Evolutionary conservation across 768 basidiomycete genomes (phyloP).

Genomic region (Mycena rosella): DNA sequence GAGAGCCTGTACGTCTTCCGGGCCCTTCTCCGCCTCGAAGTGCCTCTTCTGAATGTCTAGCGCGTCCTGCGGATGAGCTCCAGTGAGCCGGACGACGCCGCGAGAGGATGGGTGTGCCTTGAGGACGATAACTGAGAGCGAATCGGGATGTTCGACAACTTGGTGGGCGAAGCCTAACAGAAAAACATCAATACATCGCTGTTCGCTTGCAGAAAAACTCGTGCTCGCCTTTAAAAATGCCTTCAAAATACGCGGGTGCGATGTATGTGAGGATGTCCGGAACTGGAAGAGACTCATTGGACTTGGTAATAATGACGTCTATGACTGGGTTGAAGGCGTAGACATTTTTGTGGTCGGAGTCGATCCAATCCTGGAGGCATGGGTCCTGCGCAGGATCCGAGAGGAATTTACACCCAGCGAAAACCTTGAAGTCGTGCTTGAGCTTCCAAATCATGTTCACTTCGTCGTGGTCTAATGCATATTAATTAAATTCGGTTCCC

Average conservation of each 20-base stretch:
- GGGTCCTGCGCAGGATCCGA: slow-evolving; percentile 44
- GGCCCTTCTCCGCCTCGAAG: slow-evolving; percentile 44
- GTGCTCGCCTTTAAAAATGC: slow-evolving; percentile 43
- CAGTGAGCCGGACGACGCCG: slow-evolving; percentile 47
- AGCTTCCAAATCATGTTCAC: slow-evolving; percentile 39
- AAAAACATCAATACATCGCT: background rate
- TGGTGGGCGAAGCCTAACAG: slow-evolving; percentile 36
- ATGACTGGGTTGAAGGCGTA: slow-evolving; percentile 45
- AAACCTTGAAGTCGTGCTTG: slow-evolving; percentile 36
- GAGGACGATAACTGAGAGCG: slow-evolving; percentile 43
- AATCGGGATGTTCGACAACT: slow-evolving; percentile 40
- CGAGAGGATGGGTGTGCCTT: slow-evolving; percentile 47
- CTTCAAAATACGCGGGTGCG: slow-evolving; percentile 42
- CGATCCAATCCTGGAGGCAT: slow-evolving; percentile 46
- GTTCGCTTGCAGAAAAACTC: background rate
- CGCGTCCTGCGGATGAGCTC: slow-evolving; percentile 45
- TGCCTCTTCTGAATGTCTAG: slow-evolving; percentile 47
- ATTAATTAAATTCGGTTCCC: background rate
- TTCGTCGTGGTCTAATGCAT: slow-evolving; percentile 43
- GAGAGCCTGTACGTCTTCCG: slow-evolving; percentile 43
- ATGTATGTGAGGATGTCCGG: slow-evolving; percentile 47
- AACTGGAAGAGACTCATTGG: slow-evolving; percentile 37
- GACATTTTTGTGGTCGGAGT: slow-evolving; percentile 40
- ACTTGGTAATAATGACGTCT: slow-evolving; percentile 41
- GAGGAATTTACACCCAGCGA: slow-evolving; percentile 42